Conservation (phyloP, 2,329 filamentous ascomycete species). For the Trichocomaceae sp. region DNA sequence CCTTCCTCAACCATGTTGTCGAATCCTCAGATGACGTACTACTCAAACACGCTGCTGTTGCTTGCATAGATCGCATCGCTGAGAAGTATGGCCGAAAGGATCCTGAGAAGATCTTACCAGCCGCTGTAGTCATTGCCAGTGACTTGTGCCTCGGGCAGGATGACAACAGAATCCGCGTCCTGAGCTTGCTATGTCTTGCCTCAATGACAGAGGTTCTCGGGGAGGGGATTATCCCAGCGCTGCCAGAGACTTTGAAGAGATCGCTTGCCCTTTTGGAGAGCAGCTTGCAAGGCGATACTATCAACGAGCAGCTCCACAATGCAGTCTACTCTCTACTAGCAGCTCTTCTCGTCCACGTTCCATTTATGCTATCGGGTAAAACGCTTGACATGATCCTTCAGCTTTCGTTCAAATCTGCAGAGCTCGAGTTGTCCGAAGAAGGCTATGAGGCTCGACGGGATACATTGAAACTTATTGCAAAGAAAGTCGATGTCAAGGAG, state of each 20-base stretch:
- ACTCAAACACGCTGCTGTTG: slow-evolving; percentile 78
- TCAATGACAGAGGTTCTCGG: slow-evolving; percentile 83
- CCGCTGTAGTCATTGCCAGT: slow-evolving; percentile 70
- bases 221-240: slow-evolving; percentile 74
- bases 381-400: slow-evolving; percentile 67
- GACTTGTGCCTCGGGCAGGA: slow-evolving; percentile 67
- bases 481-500: slow-evolving; percentile 69
- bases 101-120: slow-evolving; percentile 64
- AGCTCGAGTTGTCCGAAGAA: slow-evolving; percentile 53
- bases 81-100: slow-evolving; percentile 96
- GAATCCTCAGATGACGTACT: slow-evolving; percentile 63
- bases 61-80: slow-evolving; percentile 84
- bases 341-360: slow-evolving; percentile 72
- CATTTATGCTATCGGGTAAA: slow-evolving; percentile 76
- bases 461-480: slow-evolving; percentile 68
- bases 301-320: slow-evolving; percentile 64
- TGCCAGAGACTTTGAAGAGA: slow-evolving; percentile 68
- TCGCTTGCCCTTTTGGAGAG: slow-evolving; percentile 64
- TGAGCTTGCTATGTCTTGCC: slow-evolving; percentile 82
- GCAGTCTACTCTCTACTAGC: slow-evolving; percentile 75
- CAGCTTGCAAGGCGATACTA: slow-evolving; percentile 50
- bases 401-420: slow-evolving; percentile 66
- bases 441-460: slow-evolving; percentile 59
- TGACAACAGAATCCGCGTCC: slow-evolving; percentile 66
- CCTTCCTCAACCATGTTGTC: slow-evolving; percentile 70